phyloP scores from a whole-genome alignment of 176 grass and related monocot species.

The Eleusine indica region DNA sequence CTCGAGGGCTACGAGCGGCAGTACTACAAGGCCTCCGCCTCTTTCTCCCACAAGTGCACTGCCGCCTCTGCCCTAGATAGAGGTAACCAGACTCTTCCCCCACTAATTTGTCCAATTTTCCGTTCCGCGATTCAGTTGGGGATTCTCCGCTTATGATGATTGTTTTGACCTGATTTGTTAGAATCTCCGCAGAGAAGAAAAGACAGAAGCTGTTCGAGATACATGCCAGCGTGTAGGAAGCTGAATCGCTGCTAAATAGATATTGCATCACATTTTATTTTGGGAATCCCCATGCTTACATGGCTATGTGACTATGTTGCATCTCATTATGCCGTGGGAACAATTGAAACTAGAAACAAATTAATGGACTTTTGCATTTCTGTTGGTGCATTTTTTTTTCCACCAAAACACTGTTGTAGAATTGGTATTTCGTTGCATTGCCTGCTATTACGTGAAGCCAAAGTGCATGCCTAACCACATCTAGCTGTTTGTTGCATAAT shows the following conservation, averaged over 20 bases:
- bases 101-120: neutral
- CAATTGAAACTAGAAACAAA: constrained; percentile 2
- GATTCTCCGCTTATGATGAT: neutral
- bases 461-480: neutral
- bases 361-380: neutral
- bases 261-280: neutral
- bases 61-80: constrained; percentile 67
- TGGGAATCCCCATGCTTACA: neutral
- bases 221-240: constrained; percentile 75
- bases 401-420: neutral
- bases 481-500: neutral
- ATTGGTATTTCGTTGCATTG: neutral
- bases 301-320: neutral
- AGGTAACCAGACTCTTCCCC: constrained; percentile 38
- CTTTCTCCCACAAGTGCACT: constrained; percentile 75
- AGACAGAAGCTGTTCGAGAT: constrained; percentile 86
- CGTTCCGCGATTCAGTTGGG: neutral
- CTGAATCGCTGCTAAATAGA: constrained; percentile 78
- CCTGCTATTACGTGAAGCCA: no score
- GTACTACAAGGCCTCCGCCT: constrained; percentile 81
- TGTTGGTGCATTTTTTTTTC: neutral
- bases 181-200: constrained; percentile 68
- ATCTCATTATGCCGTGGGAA: neutral
- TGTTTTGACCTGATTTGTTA: constrained; percentile 39
- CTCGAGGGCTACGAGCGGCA: constrained; percentile 92